Base-by-base conservation (phyloP, 2,329 filamentous ascomycete genomes). In the Onygenales sp. region DNA sequence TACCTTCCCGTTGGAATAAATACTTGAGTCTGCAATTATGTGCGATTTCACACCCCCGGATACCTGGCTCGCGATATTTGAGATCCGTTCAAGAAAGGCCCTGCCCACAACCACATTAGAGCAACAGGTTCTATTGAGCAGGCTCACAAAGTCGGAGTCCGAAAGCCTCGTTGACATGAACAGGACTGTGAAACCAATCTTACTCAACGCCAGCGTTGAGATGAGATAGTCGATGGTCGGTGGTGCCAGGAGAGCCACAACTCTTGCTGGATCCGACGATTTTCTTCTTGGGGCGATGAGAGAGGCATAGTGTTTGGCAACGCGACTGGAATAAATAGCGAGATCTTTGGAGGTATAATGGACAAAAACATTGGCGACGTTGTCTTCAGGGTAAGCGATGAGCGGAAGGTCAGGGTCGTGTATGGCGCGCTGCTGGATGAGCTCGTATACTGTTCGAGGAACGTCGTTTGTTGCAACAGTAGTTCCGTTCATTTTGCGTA, bases 151-250 rank as follows among this genome's bases (percentile, higher is more conserved):
- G 5, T 80, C 80, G 51, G 74, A 71, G 2, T 72, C 69, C 2
- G 78, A 72, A 2, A 82, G 70, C 6, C 80, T 67, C 2, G 77
- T 79, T 0, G 79, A 82, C 2, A 83, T 68, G 36, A 81, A 72
- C 1, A 83, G 65, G 2, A 75, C 70, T 0, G 78, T 75, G 65
- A 79, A 78, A 7, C 81, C 80, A 10, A 83, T 66, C 55, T 78
- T 75, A 32, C 72, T 75, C 47, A 84, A 60, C 0, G 78, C 80
- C 44, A 82, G 70, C 43, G 78, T 67, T 3, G 78, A 76, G 38
- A 82, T 67, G 39, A 81, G 69, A 55, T 80, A 80, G 52, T 80
- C 76, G 8, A 83, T 67, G 56, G 77, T 76, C 1, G 79, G 81
- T 0, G 72, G 70, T 0, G 76, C 78, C 2, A 83, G 65, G 9